These are phyloP conservation scores for Phytophthora sansomeana DNA, from an alignment of 352 stramenopile genomes.

Conservation along the genomic window DNA sequence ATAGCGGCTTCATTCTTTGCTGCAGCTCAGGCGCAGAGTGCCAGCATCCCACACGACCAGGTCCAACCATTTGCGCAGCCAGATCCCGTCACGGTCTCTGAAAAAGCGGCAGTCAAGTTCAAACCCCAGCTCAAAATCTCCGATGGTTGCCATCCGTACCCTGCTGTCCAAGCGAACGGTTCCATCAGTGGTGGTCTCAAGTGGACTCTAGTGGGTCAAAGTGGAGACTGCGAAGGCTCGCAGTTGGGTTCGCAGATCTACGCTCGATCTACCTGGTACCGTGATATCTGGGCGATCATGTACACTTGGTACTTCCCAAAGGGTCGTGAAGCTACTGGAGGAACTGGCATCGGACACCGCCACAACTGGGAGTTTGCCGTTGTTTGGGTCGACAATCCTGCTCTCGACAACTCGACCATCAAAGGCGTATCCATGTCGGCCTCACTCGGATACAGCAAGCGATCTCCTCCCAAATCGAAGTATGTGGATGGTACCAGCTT, in stretches of 20 bases:
- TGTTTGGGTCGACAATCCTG: slow-evolving; percentile 41
- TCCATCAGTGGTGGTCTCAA: slow-evolving; percentile 34
- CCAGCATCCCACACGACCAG: slow-evolving; percentile 20
- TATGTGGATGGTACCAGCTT: slow-evolving; percentile 28
- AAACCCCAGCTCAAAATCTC: slow-evolving; percentile 38
- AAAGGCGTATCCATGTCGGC: slow-evolving; percentile 34
- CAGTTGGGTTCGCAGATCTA: slow-evolving; percentile 38
- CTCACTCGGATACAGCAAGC: slow-evolving; percentile 13
- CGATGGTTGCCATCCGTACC: slow-evolving; percentile 35
- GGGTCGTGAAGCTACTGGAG: slow-evolving; percentile 5
- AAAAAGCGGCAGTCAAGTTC: slow-evolving; percentile 30
- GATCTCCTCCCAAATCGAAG: slow-evolving; percentile 7
- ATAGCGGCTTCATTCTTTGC: background rate
- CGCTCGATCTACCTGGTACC: slow-evolving; percentile 30
- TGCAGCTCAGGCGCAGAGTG: background rate
- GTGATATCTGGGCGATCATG: slow-evolving; percentile 35
- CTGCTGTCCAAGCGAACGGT: slow-evolving; percentile 31
- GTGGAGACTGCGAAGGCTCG: slow-evolving; percentile 36
- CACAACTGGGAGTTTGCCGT: slow-evolving; percentile 56
- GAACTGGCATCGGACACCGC: slow-evolving; percentile 31
- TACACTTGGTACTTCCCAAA: slow-evolving; percentile 42
- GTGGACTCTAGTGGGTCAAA: slow-evolving; percentile 22
- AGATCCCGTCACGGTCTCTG: slow-evolving; percentile 20
- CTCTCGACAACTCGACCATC: slow-evolving; percentile 24
- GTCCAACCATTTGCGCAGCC: slow-evolving; percentile 33